Evolutionary conservation across 495 filamentous ascomycete species (phyloP).

Genomic region (Lasiosphaeria miniovina): DNA sequence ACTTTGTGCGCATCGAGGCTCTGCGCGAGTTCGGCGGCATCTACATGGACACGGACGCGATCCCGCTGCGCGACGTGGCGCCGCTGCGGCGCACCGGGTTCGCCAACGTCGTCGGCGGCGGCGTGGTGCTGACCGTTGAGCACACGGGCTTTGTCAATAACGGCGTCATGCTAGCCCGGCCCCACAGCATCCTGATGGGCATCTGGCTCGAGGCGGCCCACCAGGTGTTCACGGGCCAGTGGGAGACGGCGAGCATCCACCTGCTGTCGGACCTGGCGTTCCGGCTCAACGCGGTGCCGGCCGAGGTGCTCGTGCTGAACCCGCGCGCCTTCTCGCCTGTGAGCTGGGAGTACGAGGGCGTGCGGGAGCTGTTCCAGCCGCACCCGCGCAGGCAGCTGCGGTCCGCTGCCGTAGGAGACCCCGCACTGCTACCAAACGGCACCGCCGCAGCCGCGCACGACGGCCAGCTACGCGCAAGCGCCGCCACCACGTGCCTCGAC

Average conservation of each 20-base stretch:
- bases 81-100: conserved; percentile 21
- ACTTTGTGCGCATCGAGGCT: conserved; percentile 19
- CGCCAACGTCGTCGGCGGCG: conserved; percentile 20
- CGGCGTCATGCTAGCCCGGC: conserved; percentile 19
- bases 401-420: too few relatives aligned
- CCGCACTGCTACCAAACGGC: neutral
- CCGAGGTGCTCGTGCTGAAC: conserved; percentile 20
- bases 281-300: conserved; percentile 14
- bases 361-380: conserved; percentile 3
- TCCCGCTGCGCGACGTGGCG: conserved; percentile 18
- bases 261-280: conserved; percentile 23
- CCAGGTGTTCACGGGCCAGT: conserved; percentile 17
- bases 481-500: conserved; percentile 10
- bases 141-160: conserved; percentile 21
- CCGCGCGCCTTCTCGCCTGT: conserved; percentile 18
- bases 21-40: conserved; percentile 19
- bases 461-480: neutral
- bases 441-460: neutral
- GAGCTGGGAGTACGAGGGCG: conserved; percentile 20
- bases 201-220: conserved; percentile 15
- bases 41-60: conserved; percentile 22
- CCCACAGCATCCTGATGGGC: conserved; percentile 15
- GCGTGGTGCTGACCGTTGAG: conserved; percentile 8
- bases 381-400: neutral
- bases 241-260: conserved; percentile 17